Evolutionary conservation across 352 stramenopile species (phyloP).

Genomic region (Phytophthora capsici): DNA sequence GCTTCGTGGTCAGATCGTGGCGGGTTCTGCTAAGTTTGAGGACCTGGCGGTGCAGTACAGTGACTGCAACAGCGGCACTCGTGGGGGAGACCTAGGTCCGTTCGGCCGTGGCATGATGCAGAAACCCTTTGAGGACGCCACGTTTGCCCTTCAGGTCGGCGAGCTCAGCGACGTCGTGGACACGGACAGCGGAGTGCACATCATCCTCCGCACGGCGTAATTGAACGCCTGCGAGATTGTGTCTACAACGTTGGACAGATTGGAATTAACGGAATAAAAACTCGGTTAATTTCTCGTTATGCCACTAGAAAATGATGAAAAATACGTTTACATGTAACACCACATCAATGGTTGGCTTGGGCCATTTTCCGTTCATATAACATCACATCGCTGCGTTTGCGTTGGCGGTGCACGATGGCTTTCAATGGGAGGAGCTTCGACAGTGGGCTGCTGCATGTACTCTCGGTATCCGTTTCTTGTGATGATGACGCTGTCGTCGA

Average conservation of each 20-base stretch:
- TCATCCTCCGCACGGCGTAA: constrained; percentile 94
- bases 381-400: neutral
- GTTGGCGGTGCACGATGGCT: constrained; percentile 7
- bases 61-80: constrained; percentile 82
- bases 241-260: neutral
- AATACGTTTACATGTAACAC: neutral
- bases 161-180: constrained; percentile 95
- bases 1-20: constrained; percentile 85
- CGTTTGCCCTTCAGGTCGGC: constrained; percentile 92
- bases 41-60: constrained; percentile 85
- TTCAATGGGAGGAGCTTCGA: constrained; percentile 20
- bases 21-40: constrained; percentile 78
- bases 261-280: constrained; percentile 18
- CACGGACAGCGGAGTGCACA: constrained; percentile 96
- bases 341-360: neutral
- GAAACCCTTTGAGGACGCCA: constrained; percentile 92
- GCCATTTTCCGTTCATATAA: constrained; percentile 19
- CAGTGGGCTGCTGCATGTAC: too few relatives aligned
- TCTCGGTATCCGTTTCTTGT: too few relatives aligned
- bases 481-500: too few relatives aligned
- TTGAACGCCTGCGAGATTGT: neutral
- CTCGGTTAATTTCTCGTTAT: constrained; percentile 6
- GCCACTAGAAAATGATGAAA: constrained; percentile 10
- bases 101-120: constrained; percentile 92
- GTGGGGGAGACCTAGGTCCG: constrained; percentile 91